Base-by-base conservation (phyloP, 495 filamentous ascomycete genomes). In the Tuber umbilicatum region DNA sequence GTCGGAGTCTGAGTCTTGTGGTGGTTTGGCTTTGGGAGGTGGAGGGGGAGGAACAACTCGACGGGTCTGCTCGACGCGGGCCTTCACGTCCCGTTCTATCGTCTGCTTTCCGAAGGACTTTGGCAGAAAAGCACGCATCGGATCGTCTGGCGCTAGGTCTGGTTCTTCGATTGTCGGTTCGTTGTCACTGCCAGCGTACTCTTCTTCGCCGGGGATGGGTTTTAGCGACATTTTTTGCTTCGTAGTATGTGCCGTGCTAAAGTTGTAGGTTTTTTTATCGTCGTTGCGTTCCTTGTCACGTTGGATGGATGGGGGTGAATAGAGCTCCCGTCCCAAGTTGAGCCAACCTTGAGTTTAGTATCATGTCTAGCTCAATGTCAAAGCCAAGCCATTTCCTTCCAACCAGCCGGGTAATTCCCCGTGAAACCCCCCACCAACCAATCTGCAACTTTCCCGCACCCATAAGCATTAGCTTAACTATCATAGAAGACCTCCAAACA, bases 21-120 rank as follows among this genome's bases (percentile, higher is more conserved):
- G 72, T 5, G 42, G 35, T 45, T 64, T 70, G 31, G 43, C 73
- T 69, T 21, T 38, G 3, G 70, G 31, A 1, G 79, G 75, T 43
- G 78, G 72, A 69, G 78, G 72, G n/a, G 75, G 69, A 2, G 76
- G 80, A 21, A 82, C 75, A 5, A 27, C 75, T 80, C 95, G 87
- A 83, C 90, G 92, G 74, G 91, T 90, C 75, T 87, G 89, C 70
- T 94, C 88, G 73, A 97, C 89, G 83, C 97, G 93, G 68, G 89
- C 88, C 64, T 89, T 88, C 55, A 96, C 86, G 83, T 97, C 89
- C 71, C 91, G 85, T 71, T 89, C 87, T 80, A 88, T 90, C 42
- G 88, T 85, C 81, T 92, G 91, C 83, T 94, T 97, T 42, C 95
- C 95, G 79, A 99, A 99, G 16, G 93, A 89, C 0, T 89, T 86